These are phyloP conservation scores for Lasiosphaeria hispida DNA, from an alignment of 495 filamentous ascomycete genomes.

Conservation along the genomic window DNA sequence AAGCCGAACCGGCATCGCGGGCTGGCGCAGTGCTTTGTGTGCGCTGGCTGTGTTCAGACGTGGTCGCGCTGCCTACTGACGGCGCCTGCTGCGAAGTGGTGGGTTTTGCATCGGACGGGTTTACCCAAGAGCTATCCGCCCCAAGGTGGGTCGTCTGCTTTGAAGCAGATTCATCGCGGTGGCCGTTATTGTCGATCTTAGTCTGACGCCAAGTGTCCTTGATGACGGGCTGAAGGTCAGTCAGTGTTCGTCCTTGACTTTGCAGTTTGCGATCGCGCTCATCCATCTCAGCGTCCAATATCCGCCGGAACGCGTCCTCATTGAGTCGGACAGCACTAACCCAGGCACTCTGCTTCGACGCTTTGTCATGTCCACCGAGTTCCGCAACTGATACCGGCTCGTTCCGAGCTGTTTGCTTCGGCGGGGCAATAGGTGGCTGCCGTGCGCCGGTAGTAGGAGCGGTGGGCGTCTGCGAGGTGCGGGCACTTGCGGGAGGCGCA, in stretches of 20 bases:
- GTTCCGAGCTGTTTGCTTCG: conserved; percentile 18
- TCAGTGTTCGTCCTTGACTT: conserved; percentile 25
- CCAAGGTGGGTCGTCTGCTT: conserved; percentile 29
- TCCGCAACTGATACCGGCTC: conserved; percentile 12
- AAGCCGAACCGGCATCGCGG: conserved; percentile 16
- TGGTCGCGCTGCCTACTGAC: conserved; percentile 8
- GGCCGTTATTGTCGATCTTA: conserved; percentile 45
- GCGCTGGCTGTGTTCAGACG: conserved; percentile 20
- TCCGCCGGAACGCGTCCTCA: conserved; percentile 26
- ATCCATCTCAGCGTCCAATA: conserved; percentile 26
- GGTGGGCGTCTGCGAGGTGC: conserved; percentile 3
- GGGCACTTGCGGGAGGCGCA: conserved; percentile 28
- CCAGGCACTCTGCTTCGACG: conserved; percentile 19
- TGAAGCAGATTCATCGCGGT: conserved; percentile 21
- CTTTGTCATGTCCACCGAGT: conserved; percentile 3
- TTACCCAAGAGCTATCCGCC: conserved; percentile 27
- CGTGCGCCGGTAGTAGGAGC: conserved; percentile 18
- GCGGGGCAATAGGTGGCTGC: conserved; percentile 42
- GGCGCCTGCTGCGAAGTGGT: conserved; percentile 11
- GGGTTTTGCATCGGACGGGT: conserved; percentile 18
- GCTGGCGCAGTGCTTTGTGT: conserved; percentile 8
- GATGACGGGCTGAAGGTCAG: conserved; percentile 46
- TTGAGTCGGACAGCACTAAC: conserved; percentile 17
- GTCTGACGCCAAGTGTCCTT: conserved; percentile 65
- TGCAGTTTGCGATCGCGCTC: conserved; percentile 31